A percentile compares a stretch with the other conserved stretches of the same genome.
Evolutionary conservation across 2,329 filamentous ascomycete species (phyloP).

Genomic region (Aspergillus unguis): DNA sequence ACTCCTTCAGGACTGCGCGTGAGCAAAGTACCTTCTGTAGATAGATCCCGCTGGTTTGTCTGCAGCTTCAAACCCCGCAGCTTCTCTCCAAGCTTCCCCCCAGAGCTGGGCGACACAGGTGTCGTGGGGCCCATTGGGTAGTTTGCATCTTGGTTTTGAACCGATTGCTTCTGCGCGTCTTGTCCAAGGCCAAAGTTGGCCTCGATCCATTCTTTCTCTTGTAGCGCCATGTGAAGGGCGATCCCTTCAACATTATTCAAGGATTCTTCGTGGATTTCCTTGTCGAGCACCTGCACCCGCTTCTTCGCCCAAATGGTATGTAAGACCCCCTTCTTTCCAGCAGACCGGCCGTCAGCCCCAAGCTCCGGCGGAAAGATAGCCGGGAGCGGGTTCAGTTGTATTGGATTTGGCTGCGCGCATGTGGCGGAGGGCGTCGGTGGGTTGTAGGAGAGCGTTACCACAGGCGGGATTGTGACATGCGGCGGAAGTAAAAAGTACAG

Average conservation of each 20-base stretch:
- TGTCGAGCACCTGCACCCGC: slow-evolving; percentile 68
- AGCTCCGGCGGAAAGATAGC: slow-evolving; percentile 80
- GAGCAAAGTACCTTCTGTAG: slow-evolving; percentile 51
- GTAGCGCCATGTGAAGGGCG: slow-evolving; percentile 75
- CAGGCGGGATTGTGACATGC: slow-evolving; percentile 66
- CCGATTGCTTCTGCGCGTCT: slow-evolving; percentile 34
- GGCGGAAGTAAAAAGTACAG: slow-evolving; percentile 80
- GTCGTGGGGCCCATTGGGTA: slow-evolving; percentile 50
- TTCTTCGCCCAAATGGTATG: slow-evolving; percentile 91
- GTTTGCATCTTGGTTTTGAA: slow-evolving; percentile 18
- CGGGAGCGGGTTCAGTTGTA: slow-evolving; percentile 73
- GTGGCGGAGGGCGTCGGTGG: slow-evolving; percentile 34
- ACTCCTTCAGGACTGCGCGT: neutral
- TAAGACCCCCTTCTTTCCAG: slow-evolving; percentile 74
- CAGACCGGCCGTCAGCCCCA: slow-evolving; percentile 61
- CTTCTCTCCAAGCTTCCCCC: slow-evolving; percentile 73
- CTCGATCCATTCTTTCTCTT: slow-evolving; percentile 83
- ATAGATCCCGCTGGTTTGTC: slow-evolving; percentile 66
- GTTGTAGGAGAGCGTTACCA: slow-evolving; percentile 62
- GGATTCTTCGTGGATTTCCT: slow-evolving; percentile 73
- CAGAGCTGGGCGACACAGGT: slow-evolving; percentile 60
- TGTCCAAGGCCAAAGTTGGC: slow-evolving; percentile 67
- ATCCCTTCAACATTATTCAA: slow-evolving; percentile 74
- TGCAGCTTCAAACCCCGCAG: slow-evolving; percentile 73
- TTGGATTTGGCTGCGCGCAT: slow-evolving; percentile 25